Evolutionary conservation across 768 basidiomycete genomes (phyloP).

Genomic region (Cubamyces lactineus): DNA sequence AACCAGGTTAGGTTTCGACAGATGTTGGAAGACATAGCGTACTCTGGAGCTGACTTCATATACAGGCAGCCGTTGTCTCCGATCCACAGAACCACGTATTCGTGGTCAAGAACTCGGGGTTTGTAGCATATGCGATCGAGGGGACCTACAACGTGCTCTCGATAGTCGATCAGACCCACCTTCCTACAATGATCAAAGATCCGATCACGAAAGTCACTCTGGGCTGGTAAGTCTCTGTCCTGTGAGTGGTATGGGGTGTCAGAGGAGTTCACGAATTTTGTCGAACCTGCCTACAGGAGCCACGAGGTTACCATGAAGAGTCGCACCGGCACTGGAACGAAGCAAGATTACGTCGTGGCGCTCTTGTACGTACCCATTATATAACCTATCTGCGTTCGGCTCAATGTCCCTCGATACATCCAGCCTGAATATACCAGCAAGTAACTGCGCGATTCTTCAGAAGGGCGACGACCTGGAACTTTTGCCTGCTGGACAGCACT

Average conservation of each 20-base stretch:
- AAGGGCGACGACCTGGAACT: slow-evolving; percentile 79
- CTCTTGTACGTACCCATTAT: slow-evolving; percentile 57
- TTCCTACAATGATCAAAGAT: slow-evolving; percentile 63
- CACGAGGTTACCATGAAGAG: slow-evolving; percentile 83
- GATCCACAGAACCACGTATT: slow-evolving; percentile 80
- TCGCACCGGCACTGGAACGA: slow-evolving; percentile 43
- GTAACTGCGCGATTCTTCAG: slow-evolving; percentile 85
- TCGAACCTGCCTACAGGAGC: slow-evolving; percentile 40
- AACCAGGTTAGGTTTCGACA: slow-evolving; percentile 53
- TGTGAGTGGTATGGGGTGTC: background rate
- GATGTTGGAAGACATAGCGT: background rate
- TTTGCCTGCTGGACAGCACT: slow-evolving; percentile 81
- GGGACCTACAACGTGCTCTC: slow-evolving; percentile 77
- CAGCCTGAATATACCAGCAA: slow-evolving; percentile 83
- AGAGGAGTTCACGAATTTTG: background rate
- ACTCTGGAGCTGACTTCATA: background rate
- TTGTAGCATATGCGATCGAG: slow-evolving; percentile 76
- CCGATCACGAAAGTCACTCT: slow-evolving; percentile 60
- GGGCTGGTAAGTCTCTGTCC: slow-evolving; percentile 47
- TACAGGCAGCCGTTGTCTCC: slow-evolving; percentile 67
- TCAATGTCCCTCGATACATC: background rate
- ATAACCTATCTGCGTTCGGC: background rate
- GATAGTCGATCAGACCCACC: slow-evolving; percentile 84
- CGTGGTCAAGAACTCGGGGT: slow-evolving; percentile 77
- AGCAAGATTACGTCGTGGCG: slow-evolving; percentile 75